phyloP scores from a whole-genome alignment of 257 asterid species.

The Plantago elongata region DNA sequence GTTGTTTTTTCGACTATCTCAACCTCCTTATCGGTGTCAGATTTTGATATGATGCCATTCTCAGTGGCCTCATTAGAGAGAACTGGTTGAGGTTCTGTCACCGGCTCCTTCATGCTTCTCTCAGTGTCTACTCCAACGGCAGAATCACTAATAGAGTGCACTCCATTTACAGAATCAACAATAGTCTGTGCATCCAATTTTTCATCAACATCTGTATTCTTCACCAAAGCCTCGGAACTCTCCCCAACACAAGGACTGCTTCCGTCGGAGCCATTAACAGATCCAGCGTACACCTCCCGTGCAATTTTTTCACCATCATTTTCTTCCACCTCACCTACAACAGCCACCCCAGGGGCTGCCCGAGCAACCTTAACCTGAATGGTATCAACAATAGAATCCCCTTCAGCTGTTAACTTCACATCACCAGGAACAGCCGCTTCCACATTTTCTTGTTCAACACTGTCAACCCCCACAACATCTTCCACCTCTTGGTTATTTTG shows the following conservation, averaged over 20 bases:
- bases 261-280: constrained; percentile 24
- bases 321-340: constrained; percentile 36
- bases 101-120: constrained; percentile 19
- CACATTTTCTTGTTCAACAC: constrained; percentile 4
- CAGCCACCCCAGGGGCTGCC: constrained; percentile 41
- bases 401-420: constrained; percentile 29
- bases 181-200: constrained; percentile 22
- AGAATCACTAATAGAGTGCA: constrained; percentile 14
- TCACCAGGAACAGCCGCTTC: constrained; percentile 25
- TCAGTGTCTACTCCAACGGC: constrained; percentile 6
- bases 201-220: constrained; percentile 20
- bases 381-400: constrained; percentile 42
- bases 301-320: constrained; percentile 26
- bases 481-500: neutral
- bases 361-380: constrained; percentile 29
- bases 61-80: constrained; percentile 23
- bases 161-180: constrained; percentile 28
- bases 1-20: constrained; percentile 14
- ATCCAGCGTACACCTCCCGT: constrained; percentile 26
- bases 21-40: constrained; percentile 20
- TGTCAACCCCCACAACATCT: constrained; percentile 2
- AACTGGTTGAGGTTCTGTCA: constrained; percentile 20
- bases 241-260: constrained; percentile 23
- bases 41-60: constrained; percentile 26
- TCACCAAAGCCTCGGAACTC: too few relatives aligned